Evolutionary conservation across 306 rosid genomes (phyloP), one percentile per base, ranked within the genome.

Genomic region (Quercus mongolica): DNA sequence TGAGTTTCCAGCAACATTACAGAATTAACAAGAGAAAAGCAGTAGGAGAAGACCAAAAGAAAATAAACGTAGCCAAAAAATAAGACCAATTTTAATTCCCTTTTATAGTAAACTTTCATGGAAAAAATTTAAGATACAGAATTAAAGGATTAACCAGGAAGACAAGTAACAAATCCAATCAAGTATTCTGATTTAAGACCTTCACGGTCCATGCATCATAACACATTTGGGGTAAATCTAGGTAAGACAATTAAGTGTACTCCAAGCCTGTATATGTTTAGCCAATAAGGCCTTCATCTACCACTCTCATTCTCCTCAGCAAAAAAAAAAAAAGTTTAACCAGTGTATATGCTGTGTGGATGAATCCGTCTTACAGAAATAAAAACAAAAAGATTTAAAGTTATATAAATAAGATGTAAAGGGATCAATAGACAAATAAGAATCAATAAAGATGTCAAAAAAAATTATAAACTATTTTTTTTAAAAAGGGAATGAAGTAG

Each of bases 1-100:
- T 96, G 83, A 83, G 84, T 59, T 76, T n/a, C 71, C 72, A 83
- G 79, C 67, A 82, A 70, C 49, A 75, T 59, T 52, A 57, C 41
- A 69, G 56, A 68, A 17, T 67, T 55, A 26, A 61, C 62, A 56
- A 14, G 69, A 75, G 76, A 56, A 20, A 74, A 12, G 68, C 61
- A 74, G 15, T 18, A 18, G 79, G 41, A 69, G 56, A 76, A 68
- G 20, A 33, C 78, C 28, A 63, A 56, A 58, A 28, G 57, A 19
- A 57, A 62, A 65, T 15, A 65, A 67, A 19, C 3, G 6, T 31
- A 33, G 18, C 23, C 17, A 67, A 67, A 67, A 64, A 30, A 64
- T 61, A 64, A 15, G n/a, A 3, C 44, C 70, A 28, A 26, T 26
- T 13, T 28, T 13, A 62, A 12, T 62, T 26, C 69, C 38, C 28